Conservation (phyloP, 2,329 filamentous ascomycete genomes). For the Fonsecaea pedrosoi region DNA sequence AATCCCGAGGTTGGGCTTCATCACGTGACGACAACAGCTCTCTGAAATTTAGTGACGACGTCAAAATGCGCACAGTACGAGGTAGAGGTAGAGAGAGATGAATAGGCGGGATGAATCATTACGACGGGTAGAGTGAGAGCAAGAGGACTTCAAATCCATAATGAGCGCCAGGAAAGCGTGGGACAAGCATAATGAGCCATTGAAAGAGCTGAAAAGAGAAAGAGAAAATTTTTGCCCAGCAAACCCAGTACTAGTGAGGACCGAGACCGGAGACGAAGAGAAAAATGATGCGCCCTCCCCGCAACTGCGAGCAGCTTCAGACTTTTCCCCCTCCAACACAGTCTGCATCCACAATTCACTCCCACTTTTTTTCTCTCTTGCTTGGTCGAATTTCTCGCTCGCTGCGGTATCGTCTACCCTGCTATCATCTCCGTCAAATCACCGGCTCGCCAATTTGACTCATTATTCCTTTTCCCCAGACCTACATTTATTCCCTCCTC, state of each 20-base stretch:
- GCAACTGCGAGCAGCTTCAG: neutral
- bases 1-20: neutral
- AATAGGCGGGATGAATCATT: neutral
- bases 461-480: constrained; percentile 18
- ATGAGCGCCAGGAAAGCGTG: neutral
- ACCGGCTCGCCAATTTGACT: constrained; percentile 28
- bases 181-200: neutral
- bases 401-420: constrained; percentile 16
- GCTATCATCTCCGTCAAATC: constrained; percentile 22
- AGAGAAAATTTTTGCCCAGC: neutral
- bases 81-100: neutral
- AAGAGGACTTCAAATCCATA: neutral
- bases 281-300: neutral
- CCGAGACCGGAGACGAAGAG: constrained; percentile 3
- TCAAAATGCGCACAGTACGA: neutral
- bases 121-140: neutral
- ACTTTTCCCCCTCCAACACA: constrained; percentile 16
- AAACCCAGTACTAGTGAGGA: neutral
- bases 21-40: neutral
- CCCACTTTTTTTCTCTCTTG: constrained; percentile 18
- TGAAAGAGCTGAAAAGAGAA: neutral
- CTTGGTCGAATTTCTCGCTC: neutral
- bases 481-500: constrained; percentile 19
- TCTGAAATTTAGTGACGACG: neutral
- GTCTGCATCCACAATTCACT: constrained; percentile 16